Base-by-base conservation (phyloP, 2,329 filamentous ascomycete genomes). In the Colletotrichum euphorbiae region DNA sequence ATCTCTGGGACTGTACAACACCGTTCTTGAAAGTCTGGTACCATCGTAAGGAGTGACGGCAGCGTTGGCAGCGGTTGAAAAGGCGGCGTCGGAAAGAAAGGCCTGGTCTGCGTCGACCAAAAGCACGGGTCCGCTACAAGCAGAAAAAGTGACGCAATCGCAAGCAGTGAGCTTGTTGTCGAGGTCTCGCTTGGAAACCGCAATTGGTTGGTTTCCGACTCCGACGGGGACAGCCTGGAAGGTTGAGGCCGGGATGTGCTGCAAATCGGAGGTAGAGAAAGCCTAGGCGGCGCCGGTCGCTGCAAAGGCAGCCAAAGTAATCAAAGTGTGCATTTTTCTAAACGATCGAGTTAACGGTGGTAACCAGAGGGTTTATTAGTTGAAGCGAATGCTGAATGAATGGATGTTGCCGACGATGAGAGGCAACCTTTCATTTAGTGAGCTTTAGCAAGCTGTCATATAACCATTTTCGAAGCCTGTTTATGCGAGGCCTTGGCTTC, bases 21-120 rank as follows among this genome's bases (percentile, higher is more conserved):
- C 13, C 24, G 11, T 66, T 66, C 42, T 55, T 38, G 50, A 62
- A 62, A 9, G 63, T 66, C 33, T 42, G 57, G 31, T 55, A 66
- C 48, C 57, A 66, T 5, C 63, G 9, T 48, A 38, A 13, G 63
- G 63, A 24, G 57, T 62, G 11, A 13, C 3, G 31, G 57, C 63
- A 3, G 28, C 12, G 4, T 42, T 31, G 8, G 63, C 63, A 6
- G 57, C 57, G 6, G 38, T 52, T 15, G 63, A 55, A 5, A 66
- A 33, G 31, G n/a, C 38, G 9, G 56, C 5, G 1, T 55, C 40
- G 13, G 40, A 40, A 11, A 61, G 57, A 33, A 66, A 66, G 5
- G 57, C 57, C 7, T 45, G 21, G 40, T 54, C 63, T 11, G 63
- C 62, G n/a, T 66, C 63, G 24, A n/a, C 15, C 3, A 31, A 28